Conservation (phyloP, 306 rosid genomes). For the Prunus davidiana region DNA sequence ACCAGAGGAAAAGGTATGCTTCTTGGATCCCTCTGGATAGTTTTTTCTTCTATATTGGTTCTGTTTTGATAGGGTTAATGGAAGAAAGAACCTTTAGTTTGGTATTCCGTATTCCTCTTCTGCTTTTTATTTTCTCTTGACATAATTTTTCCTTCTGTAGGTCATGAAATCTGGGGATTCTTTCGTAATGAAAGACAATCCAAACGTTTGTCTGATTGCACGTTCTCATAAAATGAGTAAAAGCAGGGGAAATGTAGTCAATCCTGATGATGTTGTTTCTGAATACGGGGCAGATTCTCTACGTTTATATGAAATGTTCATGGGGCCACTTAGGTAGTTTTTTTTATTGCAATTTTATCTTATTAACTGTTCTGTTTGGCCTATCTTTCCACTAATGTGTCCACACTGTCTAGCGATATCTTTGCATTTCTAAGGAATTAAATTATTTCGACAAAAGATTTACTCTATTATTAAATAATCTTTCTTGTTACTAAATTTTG, state of each 20-base stretch:
- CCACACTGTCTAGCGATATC: background rate
- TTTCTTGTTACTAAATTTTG: slow-evolving; percentile 8
- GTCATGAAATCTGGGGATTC: slow-evolving; percentile 77
- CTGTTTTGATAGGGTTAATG: background rate
- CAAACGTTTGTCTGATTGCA: slow-evolving; percentile 63
- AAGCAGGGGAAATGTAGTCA: slow-evolving; percentile 96
- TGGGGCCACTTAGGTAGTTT: slow-evolving; percentile 90
- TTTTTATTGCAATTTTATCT: slow-evolving; percentile 11
- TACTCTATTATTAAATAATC: slow-evolving; percentile 2
- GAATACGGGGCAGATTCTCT: slow-evolving; percentile 99
- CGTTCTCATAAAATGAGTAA: slow-evolving; percentile 97
- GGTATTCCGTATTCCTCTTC: slow-evolving; percentile 9
- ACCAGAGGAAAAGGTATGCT: slow-evolving; percentile 69
- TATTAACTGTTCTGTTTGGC: slow-evolving; percentile 21
- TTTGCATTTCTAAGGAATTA: slow-evolving; percentile 3
- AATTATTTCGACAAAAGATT: background rate
- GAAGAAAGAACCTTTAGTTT: background rate
- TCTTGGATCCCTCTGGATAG: slow-evolving; percentile 12
- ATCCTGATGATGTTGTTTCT: slow-evolving; percentile 85
- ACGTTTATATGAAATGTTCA: slow-evolving; percentile 97
- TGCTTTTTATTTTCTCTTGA: slow-evolving; percentile 9
- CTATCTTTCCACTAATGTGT: background rate
- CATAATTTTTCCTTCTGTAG: slow-evolving; percentile 36
- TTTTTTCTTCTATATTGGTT: slow-evolving; percentile 12
- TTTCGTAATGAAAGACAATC: slow-evolving; percentile 83